Percentiles rank a stretch among this genome's conserved stretches.
Evolutionary conservation across 169 alveolate genomes (phyloP).

Genomic region (Pseudocohnilembus persalinus): DNA sequence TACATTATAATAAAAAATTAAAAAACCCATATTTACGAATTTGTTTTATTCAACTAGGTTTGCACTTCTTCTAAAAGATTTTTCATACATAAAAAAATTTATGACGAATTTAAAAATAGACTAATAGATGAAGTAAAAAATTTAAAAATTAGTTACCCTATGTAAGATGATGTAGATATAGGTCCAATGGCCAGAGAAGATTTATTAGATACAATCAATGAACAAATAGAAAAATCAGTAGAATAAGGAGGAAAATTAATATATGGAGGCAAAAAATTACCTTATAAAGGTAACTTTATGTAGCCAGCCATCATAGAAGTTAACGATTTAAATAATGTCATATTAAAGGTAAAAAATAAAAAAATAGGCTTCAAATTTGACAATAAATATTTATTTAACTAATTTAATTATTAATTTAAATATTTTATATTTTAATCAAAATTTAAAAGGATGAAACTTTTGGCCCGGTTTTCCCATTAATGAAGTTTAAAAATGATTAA

Average conservation of each 20-base stretch:
- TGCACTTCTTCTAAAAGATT: constrained; percentile 66
- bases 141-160: constrained; percentile 55
- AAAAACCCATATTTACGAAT: no score
- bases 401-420: neutral
- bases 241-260: constrained; percentile 50
- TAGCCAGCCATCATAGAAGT: constrained; percentile 50
- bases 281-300: neutral
- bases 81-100: constrained; percentile 38
- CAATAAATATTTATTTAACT: no score
- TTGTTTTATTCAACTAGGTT: constrained; percentile 35
- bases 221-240: constrained; percentile 39
- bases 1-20: neutral
- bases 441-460: constrained; percentile 52
- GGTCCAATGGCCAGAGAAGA: constrained; percentile 65
- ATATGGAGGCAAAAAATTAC: constrained; percentile 42
- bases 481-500: constrained; percentile 29
- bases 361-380: no score
- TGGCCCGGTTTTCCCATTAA: constrained; percentile 64
- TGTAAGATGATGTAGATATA: constrained; percentile 32
- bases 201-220: constrained; percentile 24
- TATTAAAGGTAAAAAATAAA: neutral
- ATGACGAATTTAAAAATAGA: constrained; percentile 50
- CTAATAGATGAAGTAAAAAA: constrained; percentile 28
- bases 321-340: constrained; percentile 29
- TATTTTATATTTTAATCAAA: constrained; percentile 8